Conservation (phyloP, 805 yeast genomes). For the Myxozyma neglecta region DNA sequence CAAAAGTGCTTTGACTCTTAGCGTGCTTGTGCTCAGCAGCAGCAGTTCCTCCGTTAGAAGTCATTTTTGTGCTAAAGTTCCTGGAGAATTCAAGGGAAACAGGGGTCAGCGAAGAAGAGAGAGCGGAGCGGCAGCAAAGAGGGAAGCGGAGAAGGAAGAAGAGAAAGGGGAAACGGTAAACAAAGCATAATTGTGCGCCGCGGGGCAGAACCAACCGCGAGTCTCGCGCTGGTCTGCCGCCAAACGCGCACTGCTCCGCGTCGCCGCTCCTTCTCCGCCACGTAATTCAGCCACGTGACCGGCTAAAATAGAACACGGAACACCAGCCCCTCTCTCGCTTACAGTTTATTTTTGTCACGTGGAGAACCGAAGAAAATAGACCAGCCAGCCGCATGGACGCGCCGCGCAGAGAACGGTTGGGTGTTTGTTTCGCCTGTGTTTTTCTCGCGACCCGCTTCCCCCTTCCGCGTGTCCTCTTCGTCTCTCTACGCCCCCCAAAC, state of each 20-base stretch:
- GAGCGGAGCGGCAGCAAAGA: neutral
- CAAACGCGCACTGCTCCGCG: too few relatives aligned
- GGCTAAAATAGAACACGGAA: too few relatives aligned
- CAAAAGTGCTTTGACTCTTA: slow-evolving; percentile 70
- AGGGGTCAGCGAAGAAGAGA: neutral
- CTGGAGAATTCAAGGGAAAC: neutral
- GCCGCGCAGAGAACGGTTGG: too few relatives aligned
- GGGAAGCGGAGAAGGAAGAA: neutral
- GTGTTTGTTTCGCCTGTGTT: too few relatives aligned
- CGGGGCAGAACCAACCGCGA: neutral
- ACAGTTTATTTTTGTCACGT: too few relatives aligned
- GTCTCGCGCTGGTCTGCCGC: too few relatives aligned
- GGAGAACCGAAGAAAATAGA: too few relatives aligned
- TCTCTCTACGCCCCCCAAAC: neutral
- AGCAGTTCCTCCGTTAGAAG: slow-evolving; percentile 3
- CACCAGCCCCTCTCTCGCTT: too few relatives aligned
- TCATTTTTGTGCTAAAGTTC: neutral
- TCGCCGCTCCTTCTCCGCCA: too few relatives aligned
- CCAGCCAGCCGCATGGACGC: too few relatives aligned
- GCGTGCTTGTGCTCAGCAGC: slow-evolving; percentile 52
- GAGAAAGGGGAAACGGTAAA: neutral
- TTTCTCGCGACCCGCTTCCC: too few relatives aligned
- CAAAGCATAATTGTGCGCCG: neutral
- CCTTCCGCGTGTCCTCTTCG: neutral
- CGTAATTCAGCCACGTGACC: too few relatives aligned